phyloP scores from a whole-genome alignment of 2,329 filamentous ascomycete species.

The Alternaria panax region DNA sequence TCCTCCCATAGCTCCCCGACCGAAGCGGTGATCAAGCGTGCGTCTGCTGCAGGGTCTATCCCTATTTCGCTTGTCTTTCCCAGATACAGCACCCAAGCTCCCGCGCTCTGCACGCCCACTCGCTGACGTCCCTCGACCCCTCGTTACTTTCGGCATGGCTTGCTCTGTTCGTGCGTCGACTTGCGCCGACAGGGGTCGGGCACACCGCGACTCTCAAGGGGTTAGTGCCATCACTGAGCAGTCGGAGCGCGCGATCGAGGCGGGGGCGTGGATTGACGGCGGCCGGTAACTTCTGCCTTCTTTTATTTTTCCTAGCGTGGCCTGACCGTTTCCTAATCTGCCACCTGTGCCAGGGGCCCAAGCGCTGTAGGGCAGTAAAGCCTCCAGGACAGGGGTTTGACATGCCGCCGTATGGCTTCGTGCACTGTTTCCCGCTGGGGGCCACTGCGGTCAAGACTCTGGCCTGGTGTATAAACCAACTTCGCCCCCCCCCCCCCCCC shows the following conservation, averaged over 20 bases:
- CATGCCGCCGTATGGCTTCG: constrained; percentile 40
- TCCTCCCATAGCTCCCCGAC: constrained; percentile 31
- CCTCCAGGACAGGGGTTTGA: constrained; percentile 37
- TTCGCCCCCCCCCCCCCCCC: constrained; percentile 48
- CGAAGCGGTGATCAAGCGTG: constrained; percentile 42
- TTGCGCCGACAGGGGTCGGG: constrained; percentile 36
- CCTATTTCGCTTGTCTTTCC: constrained; percentile 42
- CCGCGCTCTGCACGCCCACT: constrained; percentile 28
- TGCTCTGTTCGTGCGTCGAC: constrained; percentile 27
- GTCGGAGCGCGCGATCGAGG: constrained; percentile 51
- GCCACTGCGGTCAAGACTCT: constrained; percentile 34
- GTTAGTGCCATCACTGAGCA: constrained; percentile 40
- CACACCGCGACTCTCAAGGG: constrained; percentile 46
- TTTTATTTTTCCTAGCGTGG: constrained; percentile 49
- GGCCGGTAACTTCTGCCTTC: constrained; percentile 39
- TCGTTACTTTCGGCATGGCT: constrained; percentile 32
- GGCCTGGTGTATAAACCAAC: constrained; percentile 48
- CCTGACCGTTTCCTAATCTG: constrained; percentile 44
- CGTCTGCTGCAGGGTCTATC: constrained; percentile 29
- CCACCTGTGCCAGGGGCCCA: constrained; percentile 45
- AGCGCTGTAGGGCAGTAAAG: constrained; percentile 43
- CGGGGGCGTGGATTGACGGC: constrained; percentile 41
- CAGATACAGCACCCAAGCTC: constrained; percentile 33
- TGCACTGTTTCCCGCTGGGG: constrained; percentile 41
- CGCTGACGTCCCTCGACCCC: constrained; percentile 27